Percentiles rank a stretch among this genome's conserved stretches.
Conservation (phyloP, 345 rosid genomes). For the Hibiscus mutabilis region DNA sequence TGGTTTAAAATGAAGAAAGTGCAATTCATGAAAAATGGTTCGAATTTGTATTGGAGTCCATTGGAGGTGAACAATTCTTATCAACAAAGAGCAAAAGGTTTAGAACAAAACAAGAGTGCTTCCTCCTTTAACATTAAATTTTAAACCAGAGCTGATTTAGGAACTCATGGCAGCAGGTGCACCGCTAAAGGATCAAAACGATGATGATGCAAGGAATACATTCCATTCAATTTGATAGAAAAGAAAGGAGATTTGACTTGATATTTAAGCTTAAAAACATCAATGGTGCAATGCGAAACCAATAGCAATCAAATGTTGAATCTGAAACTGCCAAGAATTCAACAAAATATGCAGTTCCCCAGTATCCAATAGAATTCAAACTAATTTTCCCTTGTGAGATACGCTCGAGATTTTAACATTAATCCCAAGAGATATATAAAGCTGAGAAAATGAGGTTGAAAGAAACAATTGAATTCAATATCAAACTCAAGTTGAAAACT, state of each 20-base stretch:
- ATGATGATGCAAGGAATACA: neutral
- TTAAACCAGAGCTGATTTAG: neutral
- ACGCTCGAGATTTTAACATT: conserved; percentile 15
- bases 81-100: neutral
- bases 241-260: conserved; percentile 17
- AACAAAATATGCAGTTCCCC: neutral
- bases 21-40: neutral
- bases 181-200: neutral
- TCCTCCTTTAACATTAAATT: neutral
- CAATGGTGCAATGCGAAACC: neutral
- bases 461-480: conserved; percentile 6
- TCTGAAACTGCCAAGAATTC: neutral
- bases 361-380: conserved; percentile 5
- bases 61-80: neutral
- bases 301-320: conserved; percentile 13
- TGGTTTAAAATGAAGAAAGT: neutral
- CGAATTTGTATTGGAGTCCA: neutral
- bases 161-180: neutral
- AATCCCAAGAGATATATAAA: neutral
- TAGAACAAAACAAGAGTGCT: neutral
- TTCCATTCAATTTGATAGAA: conserved; percentile 6
- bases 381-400: neutral
- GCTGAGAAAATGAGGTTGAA: neutral
- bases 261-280: conserved; percentile 11
- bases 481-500: conserved; percentile 11